These are phyloP conservation scores for Vigna angularis DNA, from an alignment of 306 rosid genomes.

Conservation along the genomic window DNA sequence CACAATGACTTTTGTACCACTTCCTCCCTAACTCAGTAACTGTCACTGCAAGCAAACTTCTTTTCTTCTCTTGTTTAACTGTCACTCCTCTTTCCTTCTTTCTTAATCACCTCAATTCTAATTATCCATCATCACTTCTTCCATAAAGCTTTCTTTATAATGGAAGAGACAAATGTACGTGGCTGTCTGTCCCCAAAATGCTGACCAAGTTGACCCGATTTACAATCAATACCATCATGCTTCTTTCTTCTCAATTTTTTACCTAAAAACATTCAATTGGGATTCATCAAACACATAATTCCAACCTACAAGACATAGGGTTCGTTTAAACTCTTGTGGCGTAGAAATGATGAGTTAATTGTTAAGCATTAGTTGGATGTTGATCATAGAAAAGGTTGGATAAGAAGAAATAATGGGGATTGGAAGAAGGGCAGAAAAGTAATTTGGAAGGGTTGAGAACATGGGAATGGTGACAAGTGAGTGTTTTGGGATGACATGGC, in stretches of 20 bases:
- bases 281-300: too few species aligned
- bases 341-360: too few species aligned
- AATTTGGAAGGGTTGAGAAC: conserved; percentile 45
- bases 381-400: too few species aligned
- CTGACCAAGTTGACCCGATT: not conserved
- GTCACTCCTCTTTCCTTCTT: conserved; percentile 33
- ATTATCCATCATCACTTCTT: conserved; percentile 33
- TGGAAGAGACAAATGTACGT: not conserved
- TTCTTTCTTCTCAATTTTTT: too few species aligned
- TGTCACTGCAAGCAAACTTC: conserved; percentile 41
- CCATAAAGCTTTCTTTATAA: not conserved
- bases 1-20: conserved; percentile 75
- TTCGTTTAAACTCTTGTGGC: too few species aligned
- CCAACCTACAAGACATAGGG: too few species aligned
- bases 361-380: too few species aligned
- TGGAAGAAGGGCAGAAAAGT: too few species aligned
- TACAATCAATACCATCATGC: too few species aligned
- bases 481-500: conserved; percentile 60
- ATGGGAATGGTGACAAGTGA: conserved; percentile 39
- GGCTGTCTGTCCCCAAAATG: conserved; percentile 10
- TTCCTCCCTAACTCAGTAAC: conserved; percentile 19
- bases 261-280: too few species aligned
- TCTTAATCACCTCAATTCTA: not conserved
- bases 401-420: too few species aligned
- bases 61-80: conserved; percentile 39